Evolutionary conservation across 768 basidiomycete genomes (phyloP).

Genomic region (Mycena indigotica): DNA sequence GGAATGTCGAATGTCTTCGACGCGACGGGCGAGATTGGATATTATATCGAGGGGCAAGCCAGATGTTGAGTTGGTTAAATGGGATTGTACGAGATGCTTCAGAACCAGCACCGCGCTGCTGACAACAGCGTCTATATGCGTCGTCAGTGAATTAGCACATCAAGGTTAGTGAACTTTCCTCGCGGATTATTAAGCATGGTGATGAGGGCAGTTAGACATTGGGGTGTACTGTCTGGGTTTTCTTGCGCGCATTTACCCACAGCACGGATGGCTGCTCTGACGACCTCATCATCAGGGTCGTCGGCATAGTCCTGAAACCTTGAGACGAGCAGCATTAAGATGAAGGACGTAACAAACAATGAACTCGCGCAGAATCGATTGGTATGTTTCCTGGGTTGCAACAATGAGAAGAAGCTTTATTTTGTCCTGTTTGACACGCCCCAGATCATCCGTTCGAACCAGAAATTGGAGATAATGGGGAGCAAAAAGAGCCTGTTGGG

Average conservation of each 20-base stretch:
- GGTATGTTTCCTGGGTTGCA: conserved; percentile 65
- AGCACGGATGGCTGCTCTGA: conserved; percentile 72
- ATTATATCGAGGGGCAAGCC: conserved; percentile 62
- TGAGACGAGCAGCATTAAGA: not conserved
- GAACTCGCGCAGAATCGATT: conserved; percentile 77
- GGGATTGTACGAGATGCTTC: conserved; percentile 79
- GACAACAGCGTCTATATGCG: conserved; percentile 65
- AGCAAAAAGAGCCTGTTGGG: conserved; percentile 60
- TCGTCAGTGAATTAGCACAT: not conserved
- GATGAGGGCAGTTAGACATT: conserved; percentile 78
- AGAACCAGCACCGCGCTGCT: conserved; percentile 83
- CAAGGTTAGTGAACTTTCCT: conserved; percentile 49
- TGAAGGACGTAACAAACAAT: conserved; percentile 54
- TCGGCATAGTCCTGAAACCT: conserved; percentile 72
- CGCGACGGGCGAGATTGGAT: conserved; percentile 71
- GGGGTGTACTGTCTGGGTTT: conserved; percentile 67
- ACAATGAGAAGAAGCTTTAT: conserved; percentile 72
- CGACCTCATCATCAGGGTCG: conserved; percentile 72
- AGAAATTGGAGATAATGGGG: conserved; percentile 68
- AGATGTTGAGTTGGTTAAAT: conserved; percentile 40
- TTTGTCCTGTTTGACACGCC: conserved; percentile 72
- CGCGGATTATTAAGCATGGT: conserved; percentile 75
- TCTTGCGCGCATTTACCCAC: conserved; percentile 74
- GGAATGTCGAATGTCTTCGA: conserved; percentile 79
- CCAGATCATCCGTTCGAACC: conserved; percentile 66